A percentile compares a stretch with the other conserved stretches of the same genome.
These are phyloP conservation scores for Entomortierella lignicola DNA, from an alignment of 192 early-diverging fungal species.

Conservation along the genomic window DNA sequence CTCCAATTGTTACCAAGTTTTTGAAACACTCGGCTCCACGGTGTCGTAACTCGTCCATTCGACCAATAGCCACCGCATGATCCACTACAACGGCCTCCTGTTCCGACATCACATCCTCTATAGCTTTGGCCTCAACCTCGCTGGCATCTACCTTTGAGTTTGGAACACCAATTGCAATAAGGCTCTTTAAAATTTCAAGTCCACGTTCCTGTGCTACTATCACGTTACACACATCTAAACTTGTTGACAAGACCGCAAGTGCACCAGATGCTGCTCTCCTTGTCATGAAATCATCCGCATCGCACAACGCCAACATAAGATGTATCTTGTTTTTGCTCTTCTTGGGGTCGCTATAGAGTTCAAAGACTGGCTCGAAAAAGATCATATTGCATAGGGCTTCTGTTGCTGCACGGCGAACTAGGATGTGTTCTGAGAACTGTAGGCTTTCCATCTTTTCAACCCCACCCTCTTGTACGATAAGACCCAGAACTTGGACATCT, in stretches of 20 bases:
- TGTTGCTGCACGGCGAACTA: slow-evolving; percentile 89
- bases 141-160: slow-evolving; percentile 11
- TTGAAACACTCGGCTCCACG: slow-evolving; percentile 79
- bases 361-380: slow-evolving; percentile 83
- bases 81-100: slow-evolving; percentile 40
- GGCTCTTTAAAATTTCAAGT: slow-evolving; percentile 61
- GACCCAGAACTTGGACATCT: slow-evolving; percentile 52
- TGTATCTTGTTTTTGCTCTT: slow-evolving; percentile 69
- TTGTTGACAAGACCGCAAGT: slow-evolving; percentile 81
- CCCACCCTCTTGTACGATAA: slow-evolving; percentile 66
- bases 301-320: slow-evolving; percentile 85
- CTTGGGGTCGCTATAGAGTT: slow-evolving; percentile 70
- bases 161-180: slow-evolving; percentile 60
- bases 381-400: slow-evolving; percentile 96
- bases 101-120: slow-evolving; percentile 54
- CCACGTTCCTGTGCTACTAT: slow-evolving; percentile 68
- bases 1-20: slow-evolving; percentile 64
- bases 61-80: slow-evolving; percentile 31
- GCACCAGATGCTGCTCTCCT: slow-evolving; percentile 87
- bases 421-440: slow-evolving; percentile 81
- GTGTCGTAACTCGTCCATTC: slow-evolving; percentile 73
- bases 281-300: slow-evolving; percentile 88
- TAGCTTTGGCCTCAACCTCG: slow-evolving; percentile 51
- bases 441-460: slow-evolving; percentile 79
- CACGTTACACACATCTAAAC: slow-evolving; percentile 64